Evolutionary conservation across 2,329 filamentous ascomycete species (phyloP).

Genomic region (Sporothrix variecibatus): DNA sequence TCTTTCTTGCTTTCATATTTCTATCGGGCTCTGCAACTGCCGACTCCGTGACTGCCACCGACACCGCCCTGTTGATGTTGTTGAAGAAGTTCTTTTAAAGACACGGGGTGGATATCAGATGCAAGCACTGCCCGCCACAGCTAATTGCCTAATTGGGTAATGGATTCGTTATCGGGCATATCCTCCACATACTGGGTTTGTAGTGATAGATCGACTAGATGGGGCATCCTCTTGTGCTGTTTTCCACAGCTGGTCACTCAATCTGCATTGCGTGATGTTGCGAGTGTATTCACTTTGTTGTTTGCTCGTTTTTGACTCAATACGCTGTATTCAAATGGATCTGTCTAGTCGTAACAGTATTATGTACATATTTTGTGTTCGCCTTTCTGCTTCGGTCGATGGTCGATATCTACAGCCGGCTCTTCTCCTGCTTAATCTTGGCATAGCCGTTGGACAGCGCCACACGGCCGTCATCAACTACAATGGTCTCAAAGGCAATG

Average conservation of each 20-base stretch:
- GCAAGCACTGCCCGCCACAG: background rate
- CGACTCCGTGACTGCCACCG: background rate
- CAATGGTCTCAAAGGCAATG: constrained; percentile 45
- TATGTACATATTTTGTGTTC: constrained; percentile 9
- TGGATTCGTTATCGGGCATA: constrained; percentile 5
- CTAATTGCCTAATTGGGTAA: constrained; percentile 19
- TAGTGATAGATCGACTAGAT: background rate
- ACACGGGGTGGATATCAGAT: background rate
- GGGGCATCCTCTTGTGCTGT: background rate
- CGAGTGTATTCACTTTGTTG: background rate
- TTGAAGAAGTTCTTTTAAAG: background rate
- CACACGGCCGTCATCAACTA: constrained; percentile 42
- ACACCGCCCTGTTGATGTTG: background rate
- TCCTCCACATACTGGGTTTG: background rate
- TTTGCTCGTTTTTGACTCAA: background rate
- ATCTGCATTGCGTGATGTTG: background rate
- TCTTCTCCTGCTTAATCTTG: constrained; percentile 28
- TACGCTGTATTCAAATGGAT: constrained; percentile 14
- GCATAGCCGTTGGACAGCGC: constrained; percentile 40
- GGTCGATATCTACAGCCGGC: constrained; percentile 13
- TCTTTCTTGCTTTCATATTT: background rate
- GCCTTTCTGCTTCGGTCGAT: background rate
- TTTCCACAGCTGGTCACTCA: background rate
- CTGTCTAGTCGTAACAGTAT: constrained; percentile 13
- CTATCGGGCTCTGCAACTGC: background rate